These are phyloP conservation scores for Moesziomyces globuligerus DNA, from an alignment of 1,284 basidiomycete genomes.

Conservation along the genomic window DNA sequence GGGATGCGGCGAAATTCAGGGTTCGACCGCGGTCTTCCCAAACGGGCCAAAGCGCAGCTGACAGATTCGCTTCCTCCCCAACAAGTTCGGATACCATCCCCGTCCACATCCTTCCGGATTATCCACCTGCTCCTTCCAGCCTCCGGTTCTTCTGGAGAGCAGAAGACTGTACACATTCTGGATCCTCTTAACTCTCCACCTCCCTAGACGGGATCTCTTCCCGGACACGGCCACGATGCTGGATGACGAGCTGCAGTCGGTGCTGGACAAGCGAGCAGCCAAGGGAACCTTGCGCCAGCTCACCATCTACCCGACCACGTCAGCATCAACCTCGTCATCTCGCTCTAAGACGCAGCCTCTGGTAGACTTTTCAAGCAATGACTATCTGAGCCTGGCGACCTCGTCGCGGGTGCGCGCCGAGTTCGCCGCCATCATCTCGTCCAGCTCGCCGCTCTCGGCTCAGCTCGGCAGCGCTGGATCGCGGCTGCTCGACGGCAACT, in stretches of 20 bases:
- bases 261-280: conserved; percentile 48
- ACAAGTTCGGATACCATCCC: neutral
- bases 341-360: conserved; percentile 32
- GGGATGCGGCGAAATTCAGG: neutral
- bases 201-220: neutral
- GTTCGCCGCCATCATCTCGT: conserved; percentile 25
- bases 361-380: conserved; percentile 86
- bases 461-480: conserved; percentile 83
- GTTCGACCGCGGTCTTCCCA: neutral
- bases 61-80: neutral
- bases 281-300: conserved; percentile 59
- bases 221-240: conserved; percentile 29
- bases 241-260: conserved; percentile 50
- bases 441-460: conserved; percentile 7
- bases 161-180: too few relatives aligned
- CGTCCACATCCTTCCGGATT: neutral
- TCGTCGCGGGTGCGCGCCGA: conserved; percentile 71
- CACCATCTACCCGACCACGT: conserved; percentile 30
- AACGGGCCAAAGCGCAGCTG: neutral
- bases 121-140: neutral
- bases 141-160: neutral
- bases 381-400: conserved; percentile 86
- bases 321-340: conserved; percentile 14
- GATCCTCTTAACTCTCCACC: too few relatives aligned
- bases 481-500: conserved; percentile 83